Percentiles rank a stretch among this genome's conserved stretches.
Conservation (phyloP, 2,329 filamentous ascomycete genomes). For the Diaporthe amygdali region DNA sequence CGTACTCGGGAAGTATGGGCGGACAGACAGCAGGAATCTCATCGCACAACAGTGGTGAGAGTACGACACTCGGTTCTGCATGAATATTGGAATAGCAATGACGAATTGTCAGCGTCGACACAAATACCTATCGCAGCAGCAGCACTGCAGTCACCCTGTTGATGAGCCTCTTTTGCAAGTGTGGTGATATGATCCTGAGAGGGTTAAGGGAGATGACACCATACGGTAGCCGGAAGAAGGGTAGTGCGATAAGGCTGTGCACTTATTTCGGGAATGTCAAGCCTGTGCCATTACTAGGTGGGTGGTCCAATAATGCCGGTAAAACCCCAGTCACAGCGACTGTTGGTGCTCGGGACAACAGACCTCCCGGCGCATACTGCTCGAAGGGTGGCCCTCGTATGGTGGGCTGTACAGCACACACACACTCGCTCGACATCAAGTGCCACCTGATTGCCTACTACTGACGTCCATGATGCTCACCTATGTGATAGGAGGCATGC, state of each 20-base stretch:
- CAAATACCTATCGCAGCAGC: neutral
- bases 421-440: neutral
- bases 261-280: conserved; percentile 25
- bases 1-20: neutral
- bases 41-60: neutral
- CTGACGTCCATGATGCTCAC: neutral
- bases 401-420: neutral
- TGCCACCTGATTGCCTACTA: conserved; percentile 1
- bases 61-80: conserved; percentile 2
- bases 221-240: conserved; percentile 2
- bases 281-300: neutral
- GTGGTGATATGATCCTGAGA: neutral
- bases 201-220: neutral
- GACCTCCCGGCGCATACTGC: neutral
- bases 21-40: neutral
- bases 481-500: neutral
- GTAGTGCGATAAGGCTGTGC: conserved; percentile 24
- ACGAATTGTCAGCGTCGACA: neutral
- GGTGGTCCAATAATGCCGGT: neutral
- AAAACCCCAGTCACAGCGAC: neutral
- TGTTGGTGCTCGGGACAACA: neutral
- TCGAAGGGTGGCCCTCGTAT: conserved; percentile 2
- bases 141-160: neutral
- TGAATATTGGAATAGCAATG: neutral
- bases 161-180: conserved; percentile 2